Conservation (phyloP, 2,329 filamentous ascomycete genomes). For the Coniella vitis region DNA sequence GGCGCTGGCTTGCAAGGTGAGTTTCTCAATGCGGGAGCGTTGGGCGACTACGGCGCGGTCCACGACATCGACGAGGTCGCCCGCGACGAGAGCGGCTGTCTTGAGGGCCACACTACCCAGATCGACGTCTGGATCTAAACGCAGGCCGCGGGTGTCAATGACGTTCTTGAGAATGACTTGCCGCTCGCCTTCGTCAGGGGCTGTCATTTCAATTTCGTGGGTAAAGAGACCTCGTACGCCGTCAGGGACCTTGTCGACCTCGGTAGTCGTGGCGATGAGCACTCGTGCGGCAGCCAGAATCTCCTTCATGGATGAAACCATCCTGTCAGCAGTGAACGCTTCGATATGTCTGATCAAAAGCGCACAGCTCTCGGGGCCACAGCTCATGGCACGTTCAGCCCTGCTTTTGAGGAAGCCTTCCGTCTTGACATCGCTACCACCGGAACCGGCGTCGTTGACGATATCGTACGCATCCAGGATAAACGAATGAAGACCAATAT, state of each 20-base stretch:
- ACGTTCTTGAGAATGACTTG: conserved; percentile 79
- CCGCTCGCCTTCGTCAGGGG: conserved; percentile 86
- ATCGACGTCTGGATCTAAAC: conserved; percentile 77
- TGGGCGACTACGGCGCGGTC: conserved; percentile 79
- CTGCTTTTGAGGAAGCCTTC: conserved; percentile 84
- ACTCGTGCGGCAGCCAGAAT: conserved; percentile 75
- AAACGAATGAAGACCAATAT: conserved; percentile 87
- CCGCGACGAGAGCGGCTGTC: conserved; percentile 90
- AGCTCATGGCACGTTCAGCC: conserved; percentile 81
- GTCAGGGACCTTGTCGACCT: conserved; percentile 90
- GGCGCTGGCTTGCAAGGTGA: conserved; percentile 46
- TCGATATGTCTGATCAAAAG: conserved; percentile 88
- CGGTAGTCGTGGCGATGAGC: conserved; percentile 87
- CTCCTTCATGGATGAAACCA: conserved; percentile 77
- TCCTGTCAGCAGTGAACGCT: conserved; percentile 82
- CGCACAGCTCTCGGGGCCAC: conserved; percentile 75
- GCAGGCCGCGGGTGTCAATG: conserved; percentile 66
- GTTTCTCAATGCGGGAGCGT: conserved; percentile 63
- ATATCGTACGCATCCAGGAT: conserved; percentile 89
- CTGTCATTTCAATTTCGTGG: conserved; percentile 88
- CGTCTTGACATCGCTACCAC: conserved; percentile 86
- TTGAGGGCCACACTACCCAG: conserved; percentile 82
- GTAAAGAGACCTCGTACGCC: conserved; percentile 86
- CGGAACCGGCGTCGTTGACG: conserved; percentile 80
- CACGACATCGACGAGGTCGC: conserved; percentile 89